Conservation (phyloP, 306 rosid genomes). For the Begonia masoniana region DNA sequence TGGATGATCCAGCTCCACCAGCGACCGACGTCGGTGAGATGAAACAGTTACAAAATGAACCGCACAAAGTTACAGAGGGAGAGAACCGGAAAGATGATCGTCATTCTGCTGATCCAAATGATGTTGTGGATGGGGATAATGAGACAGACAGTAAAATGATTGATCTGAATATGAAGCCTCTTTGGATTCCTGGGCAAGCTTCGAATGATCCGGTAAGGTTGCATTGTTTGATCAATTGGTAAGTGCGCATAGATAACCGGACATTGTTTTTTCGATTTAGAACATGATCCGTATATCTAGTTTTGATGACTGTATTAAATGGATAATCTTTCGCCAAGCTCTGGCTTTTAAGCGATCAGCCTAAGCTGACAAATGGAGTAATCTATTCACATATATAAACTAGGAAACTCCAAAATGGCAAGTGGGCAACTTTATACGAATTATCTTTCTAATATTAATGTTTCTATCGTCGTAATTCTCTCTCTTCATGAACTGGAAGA, state of each 20-base stretch:
- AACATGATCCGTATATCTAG: not conserved
- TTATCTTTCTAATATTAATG: no score
- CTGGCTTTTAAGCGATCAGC: no score
- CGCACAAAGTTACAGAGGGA: constrained; percentile 20
- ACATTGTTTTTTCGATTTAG: not conserved
- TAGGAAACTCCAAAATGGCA: no score
- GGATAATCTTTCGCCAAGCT: no score
- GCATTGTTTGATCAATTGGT: not conserved
- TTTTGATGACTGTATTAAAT: not conserved
- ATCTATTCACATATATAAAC: not conserved
- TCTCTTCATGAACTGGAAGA: no score
- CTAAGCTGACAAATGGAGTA: no score
- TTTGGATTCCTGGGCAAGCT: constrained; percentile 66
- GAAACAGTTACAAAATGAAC: constrained; percentile 22
- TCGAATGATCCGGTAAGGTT: constrained; percentile 68
- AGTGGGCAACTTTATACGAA: no score
- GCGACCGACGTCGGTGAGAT: constrained; percentile 36
- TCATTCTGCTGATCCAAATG: constrained; percentile 30
- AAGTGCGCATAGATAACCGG: no score
- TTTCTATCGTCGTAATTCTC: not conserved
- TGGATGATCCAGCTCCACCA: constrained; percentile 33
- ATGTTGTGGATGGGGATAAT: constrained; percentile 43
- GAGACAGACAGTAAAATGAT: constrained; percentile 70
- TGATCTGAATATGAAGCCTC: constrained; percentile 90
- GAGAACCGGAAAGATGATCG: constrained; percentile 41